Conservation (phyloP, 164 flowering plant genomes). For the Magnolia sinica region DNA sequence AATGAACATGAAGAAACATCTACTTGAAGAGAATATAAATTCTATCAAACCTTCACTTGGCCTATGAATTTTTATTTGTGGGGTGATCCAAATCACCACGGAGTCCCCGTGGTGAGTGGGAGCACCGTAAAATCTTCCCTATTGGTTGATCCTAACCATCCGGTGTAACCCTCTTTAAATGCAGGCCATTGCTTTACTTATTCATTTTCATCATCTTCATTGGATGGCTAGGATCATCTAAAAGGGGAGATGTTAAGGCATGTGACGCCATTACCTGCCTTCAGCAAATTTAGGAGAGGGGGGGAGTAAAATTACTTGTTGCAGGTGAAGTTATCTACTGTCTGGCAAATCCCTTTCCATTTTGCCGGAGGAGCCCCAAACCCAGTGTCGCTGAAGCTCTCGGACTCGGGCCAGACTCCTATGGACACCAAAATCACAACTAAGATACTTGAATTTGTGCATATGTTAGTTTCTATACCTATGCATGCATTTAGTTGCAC, state of each 20-base stretch:
- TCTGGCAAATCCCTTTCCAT: slow-evolving; percentile 62
- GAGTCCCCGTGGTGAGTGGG: no score
- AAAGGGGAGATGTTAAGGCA: neutral
- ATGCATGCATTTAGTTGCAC: no score
- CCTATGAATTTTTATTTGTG: no score
- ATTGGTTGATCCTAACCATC: no score
- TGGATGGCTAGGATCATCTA: no score
- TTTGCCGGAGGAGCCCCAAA: slow-evolving; percentile 60
- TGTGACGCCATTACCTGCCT: neutral
- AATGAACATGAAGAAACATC: neutral
- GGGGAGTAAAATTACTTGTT: slow-evolving; percentile 45
- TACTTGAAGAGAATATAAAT: neutral
- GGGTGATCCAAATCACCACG: no score
- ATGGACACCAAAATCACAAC: slow-evolving; percentile 13
- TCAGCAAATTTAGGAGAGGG: neutral
- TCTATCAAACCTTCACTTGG: no score
- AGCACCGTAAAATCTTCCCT: no score
- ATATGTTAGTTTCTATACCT: neutral
- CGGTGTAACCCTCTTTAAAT: no score
- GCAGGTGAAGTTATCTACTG: slow-evolving; percentile 39
- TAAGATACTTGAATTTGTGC: no score
- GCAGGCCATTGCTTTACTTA: no score
- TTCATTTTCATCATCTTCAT: no score
- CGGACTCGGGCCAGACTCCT: slow-evolving; percentile 62
- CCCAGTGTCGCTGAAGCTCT: slow-evolving; percentile 45